Evolutionary conservation across 2,329 filamentous ascomycete genomes (phyloP).

Genomic region (Exophiala bonariae): DNA sequence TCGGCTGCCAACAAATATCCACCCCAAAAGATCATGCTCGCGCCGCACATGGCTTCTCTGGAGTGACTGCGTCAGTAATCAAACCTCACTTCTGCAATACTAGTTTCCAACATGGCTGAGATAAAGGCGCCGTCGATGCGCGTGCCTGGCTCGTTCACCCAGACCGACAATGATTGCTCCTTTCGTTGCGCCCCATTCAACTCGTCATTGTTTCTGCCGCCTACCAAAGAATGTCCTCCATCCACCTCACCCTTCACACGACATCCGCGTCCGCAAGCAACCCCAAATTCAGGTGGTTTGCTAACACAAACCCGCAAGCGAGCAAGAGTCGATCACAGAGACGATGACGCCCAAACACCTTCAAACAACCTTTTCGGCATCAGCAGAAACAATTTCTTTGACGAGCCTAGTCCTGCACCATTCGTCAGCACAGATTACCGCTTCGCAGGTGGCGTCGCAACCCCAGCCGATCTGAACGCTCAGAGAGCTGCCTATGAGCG

Average conservation of each 20-base stretch:
- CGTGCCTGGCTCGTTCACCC: conserved; percentile 20
- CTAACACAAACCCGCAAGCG: conserved; percentile 11
- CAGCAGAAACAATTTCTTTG: conserved; percentile 2
- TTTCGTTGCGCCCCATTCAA: conserved; percentile 13
- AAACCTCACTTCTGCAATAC: too few species aligned
- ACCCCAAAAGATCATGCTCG: too few species aligned
- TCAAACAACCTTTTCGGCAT: neutral
- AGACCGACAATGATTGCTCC: conserved; percentile 6
- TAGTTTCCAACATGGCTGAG: neutral
- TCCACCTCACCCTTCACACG: conserved; percentile 1
- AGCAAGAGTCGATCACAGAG: conserved; percentile 7
- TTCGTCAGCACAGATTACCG: conserved; percentile 41
- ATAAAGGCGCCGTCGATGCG: neutral
- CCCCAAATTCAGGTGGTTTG: neutral
- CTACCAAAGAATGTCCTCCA: conserved; percentile 3
- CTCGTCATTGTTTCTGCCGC: conserved; percentile 19
- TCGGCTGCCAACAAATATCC: too few species aligned
- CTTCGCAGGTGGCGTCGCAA: conserved; percentile 36
- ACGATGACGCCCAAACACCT: neutral
- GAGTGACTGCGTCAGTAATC: too few species aligned
- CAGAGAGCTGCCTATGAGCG: conserved; percentile 26
- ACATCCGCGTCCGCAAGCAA: neutral
- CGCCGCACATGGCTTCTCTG: too few species aligned
- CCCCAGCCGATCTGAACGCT: conserved; percentile 29
- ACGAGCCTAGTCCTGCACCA: conserved; percentile 34